Evolutionary conservation across 1,284 basidiomycete genomes (phyloP), one percentile per base, ranked within the genome.

Genomic region (Marasmius fiardii): DNA sequence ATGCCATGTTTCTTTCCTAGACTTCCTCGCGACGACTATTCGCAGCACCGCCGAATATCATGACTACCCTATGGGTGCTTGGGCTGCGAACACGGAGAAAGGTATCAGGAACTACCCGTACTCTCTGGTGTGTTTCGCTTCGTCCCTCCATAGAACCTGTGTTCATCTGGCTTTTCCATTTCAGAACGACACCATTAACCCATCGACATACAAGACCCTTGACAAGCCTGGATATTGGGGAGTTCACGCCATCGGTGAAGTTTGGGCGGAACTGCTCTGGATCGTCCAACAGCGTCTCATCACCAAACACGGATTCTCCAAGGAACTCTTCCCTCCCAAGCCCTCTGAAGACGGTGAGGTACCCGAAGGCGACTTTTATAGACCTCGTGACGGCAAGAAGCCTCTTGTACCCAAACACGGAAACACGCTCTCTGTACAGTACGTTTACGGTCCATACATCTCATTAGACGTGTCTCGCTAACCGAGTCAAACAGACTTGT

Each of bases 251-350:
- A 90, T 95, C 59, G 93, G 94, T 57, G 94, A 95, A 73, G 95
- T 98, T 57, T 98, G 95, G 95, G 95, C 95, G 18, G 81, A 97
- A 76, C 88, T 97, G 58, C 87, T 98, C 57, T 97, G 92, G 85
- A 83, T 93, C 62, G 78, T 94, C 53, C 81, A 82, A 24, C 83
- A 94, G 68, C 74, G 80, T 37, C 73, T 96, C 43, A 89, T 95
- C 64, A 75, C 76, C 69, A 88, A 90, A 72, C 86, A 95, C 69
- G 93, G 92, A 0, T 95, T 85, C 80, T 79, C 82, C 31, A 78
- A 85, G 21, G 81, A 79, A 1, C 79, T 96, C 51, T 94, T 90
- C 85, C 94, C 94, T 43, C 93, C 94, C 16, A 70, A 71, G 20
- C 81, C 86, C 0, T 63, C 75, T 33, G 78, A 68, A 18, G 75